Evolutionary conservation across 2,329 filamentous ascomycete genomes (phyloP).

Genomic region (Dothiorella sarmentorum): DNA sequence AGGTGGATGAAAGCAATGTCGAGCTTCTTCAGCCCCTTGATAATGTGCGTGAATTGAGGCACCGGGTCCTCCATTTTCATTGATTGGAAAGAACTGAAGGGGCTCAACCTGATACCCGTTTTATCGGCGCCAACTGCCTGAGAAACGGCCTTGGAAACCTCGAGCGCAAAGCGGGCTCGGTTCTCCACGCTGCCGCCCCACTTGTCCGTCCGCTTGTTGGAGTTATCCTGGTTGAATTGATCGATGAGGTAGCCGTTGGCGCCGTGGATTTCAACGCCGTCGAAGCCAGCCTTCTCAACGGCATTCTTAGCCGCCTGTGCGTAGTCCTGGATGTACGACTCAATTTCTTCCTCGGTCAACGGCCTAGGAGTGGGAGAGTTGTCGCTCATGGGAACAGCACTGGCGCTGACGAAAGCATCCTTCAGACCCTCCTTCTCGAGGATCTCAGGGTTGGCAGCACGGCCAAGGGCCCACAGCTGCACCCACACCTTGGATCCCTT

Average conservation of each 20-base stretch:
- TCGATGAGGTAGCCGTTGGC: conserved; percentile 67
- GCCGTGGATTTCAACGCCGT: conserved; percentile 56
- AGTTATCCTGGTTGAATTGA: conserved; percentile 60
- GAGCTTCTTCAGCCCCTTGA: conserved; percentile 49
- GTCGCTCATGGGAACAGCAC: conserved; percentile 32
- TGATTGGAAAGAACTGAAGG: conserved; percentile 59
- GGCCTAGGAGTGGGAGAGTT: conserved; percentile 32
- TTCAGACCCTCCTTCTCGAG: conserved; percentile 30
- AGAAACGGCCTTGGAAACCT: conserved; percentile 51
- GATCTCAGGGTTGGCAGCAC: conserved; percentile 45
- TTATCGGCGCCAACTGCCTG: conserved; percentile 51
- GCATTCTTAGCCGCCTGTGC: conserved; percentile 45
- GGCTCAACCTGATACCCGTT: conserved; percentile 57
- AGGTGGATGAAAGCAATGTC: conserved; percentile 61
- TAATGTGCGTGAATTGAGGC: conserved; percentile 61
- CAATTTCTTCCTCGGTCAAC: conserved; percentile 41
- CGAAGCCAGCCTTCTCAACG: conserved; percentile 51
- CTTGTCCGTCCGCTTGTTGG: conserved; percentile 52
- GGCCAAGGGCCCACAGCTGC: conserved; percentile 62
- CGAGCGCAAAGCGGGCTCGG: conserved; percentile 51
- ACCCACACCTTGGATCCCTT: conserved; percentile 59
- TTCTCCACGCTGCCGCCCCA: conserved; percentile 51
- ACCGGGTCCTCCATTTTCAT: conserved; percentile 62
- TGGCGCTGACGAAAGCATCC: conserved; percentile 28
- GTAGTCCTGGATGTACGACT: conserved; percentile 36